phyloP scores from a whole-genome alignment of 225 moss, liverwort and hornwort genomes.

The Marchantia paleacea region DNA sequence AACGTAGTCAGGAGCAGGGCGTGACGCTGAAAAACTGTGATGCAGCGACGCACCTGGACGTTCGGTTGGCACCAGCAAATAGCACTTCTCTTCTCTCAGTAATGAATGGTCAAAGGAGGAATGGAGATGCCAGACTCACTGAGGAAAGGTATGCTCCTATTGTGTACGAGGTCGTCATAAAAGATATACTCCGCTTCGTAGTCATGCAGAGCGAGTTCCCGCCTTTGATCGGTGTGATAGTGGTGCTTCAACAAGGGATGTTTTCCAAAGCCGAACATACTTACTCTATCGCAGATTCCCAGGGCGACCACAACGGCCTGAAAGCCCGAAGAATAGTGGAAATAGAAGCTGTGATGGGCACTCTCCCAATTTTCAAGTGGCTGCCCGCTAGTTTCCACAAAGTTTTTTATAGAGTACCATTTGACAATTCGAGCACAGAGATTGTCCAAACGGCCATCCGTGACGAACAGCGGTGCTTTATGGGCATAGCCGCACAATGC shows the following conservation, averaged over 20 bases:
- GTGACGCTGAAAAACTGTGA: no score
- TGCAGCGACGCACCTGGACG: no score
- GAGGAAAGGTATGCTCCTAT: constrained; percentile 50
- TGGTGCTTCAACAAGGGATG: constrained; percentile 52
- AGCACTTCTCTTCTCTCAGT: background rate
- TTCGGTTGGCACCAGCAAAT: no score
- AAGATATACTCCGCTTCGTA: constrained; percentile 69
- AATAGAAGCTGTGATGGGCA: constrained; percentile 44
- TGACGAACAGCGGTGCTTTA: constrained; percentile 33
- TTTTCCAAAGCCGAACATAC: constrained; percentile 67
- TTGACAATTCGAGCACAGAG: constrained; percentile 40
- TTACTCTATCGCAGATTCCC: constrained; percentile 65
- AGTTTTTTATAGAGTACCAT: constrained; percentile 46
- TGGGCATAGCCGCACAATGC: constrained; percentile 31
- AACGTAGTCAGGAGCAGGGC: no score
- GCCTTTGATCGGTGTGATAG: constrained; percentile 59
- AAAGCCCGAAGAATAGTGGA: constrained; percentile 82
- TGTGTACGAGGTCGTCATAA: constrained; percentile 53
- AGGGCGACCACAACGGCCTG: constrained; percentile 68
- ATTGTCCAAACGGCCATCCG: constrained; percentile 38
- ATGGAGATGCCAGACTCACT: constrained; percentile 31
- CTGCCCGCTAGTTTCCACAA: constrained; percentile 26
- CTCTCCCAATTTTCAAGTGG: constrained; percentile 23
- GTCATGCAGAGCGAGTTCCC: constrained; percentile 65
- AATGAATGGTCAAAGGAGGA: constrained; percentile 27